Evolutionary conservation across 495 filamentous ascomycete species (phyloP), one percentile per base, ranked within the genome.

Genomic region (Poronia punctata): DNA sequence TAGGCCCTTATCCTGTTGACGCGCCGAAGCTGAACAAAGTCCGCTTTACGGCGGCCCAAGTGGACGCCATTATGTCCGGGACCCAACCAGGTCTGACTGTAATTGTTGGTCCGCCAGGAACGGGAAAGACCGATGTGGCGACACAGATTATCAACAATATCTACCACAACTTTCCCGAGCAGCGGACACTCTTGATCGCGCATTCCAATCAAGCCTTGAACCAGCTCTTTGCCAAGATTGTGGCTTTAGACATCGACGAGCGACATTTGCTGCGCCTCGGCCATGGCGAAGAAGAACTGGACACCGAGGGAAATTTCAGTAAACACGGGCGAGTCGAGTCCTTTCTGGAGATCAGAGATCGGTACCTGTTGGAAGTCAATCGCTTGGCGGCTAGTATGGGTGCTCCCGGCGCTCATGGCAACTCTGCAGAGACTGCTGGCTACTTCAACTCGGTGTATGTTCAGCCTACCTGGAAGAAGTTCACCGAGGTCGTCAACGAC

Each of bases 71-170:
- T 45, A 75, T 80, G 27, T 96, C 92, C 23, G 92, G 92, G 14
- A 92, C 83, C 17, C 94, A 99, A 50, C 93, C 92, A 11, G 92
- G 92, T 9, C 74, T 99, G 31, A 95, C 89, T 8, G 76, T 99
- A 46, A 85, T 99, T 44, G 88, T 97, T 40, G 92, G 92, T 0
- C 92, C 92, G 27, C 92, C 92, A 7, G 92, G 92, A 10, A 99
- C 92, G 3, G 92, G 92, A 42, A 99, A 99, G 67, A 99, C 92
- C 19, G 92, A 99, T 62, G 93, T 99, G 40, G 88, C 87, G 18
- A 96, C 90, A 3, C 92, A 99, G 59, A 93, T 97, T 48, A 97
- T 99, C 65, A 95, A 86, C 72, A 96, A 96, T 56, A 84, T 99
- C 38, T 99, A 97, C 60, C 93, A 96, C 67, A 92, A 95, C 64